Base-by-base conservation (phyloP, 1,139 yeast genomes). In the Ogataea hybrid region DNA sequence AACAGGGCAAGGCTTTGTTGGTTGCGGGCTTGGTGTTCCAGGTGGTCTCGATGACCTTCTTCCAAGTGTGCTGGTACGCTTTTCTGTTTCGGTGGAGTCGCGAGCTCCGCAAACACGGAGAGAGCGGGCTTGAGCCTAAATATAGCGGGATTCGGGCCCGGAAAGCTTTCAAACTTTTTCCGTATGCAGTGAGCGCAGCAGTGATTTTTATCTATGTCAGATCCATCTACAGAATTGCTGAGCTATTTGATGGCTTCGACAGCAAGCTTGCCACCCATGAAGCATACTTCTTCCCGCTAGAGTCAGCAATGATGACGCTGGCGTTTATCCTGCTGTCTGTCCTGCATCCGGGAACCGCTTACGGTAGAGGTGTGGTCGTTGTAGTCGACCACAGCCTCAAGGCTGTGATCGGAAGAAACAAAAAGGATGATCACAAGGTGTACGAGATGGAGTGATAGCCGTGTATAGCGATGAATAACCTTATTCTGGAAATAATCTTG, bases 1-100 rank as follows among this genome's bases (percentile, higher is more conserved):
- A 25, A 12, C 12, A 10, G 7, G 97, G 97, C 28, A 75, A 86
- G 1, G 70, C 85, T 61, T 68, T 83, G 41, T 84, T 89, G 83
- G 78, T 87, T 49, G 95, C 79, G 3, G 97, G 97, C 25, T 73
- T 90, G 48, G 79, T 79, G 0, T 69, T 84, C 54, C 97, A 90
- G 65, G 89, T 88, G 12, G 69, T 75, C 15, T 77, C 89, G 11
- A 86, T 89, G 86, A 52, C 77, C 1, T 46, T 81, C 1, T 90
- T 86, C 61, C 62, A 84, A 35, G 25, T 65, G 4, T 68, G 85
- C 37, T 82, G 81, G 75, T 62, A 68, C 38, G 74, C 71, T 48
- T 81, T 84, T 58, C 58, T 77, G 40, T 68, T 61, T 52, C 65
- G 73, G 37, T 62, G 81, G 17, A 70, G 62, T 54, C 66, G 56